Evolutionary conservation across 495 filamentous ascomycete genomes (phyloP), one percentile per base, ranked within the genome.

Genomic region (Sabuloglossum arenarium): DNA sequence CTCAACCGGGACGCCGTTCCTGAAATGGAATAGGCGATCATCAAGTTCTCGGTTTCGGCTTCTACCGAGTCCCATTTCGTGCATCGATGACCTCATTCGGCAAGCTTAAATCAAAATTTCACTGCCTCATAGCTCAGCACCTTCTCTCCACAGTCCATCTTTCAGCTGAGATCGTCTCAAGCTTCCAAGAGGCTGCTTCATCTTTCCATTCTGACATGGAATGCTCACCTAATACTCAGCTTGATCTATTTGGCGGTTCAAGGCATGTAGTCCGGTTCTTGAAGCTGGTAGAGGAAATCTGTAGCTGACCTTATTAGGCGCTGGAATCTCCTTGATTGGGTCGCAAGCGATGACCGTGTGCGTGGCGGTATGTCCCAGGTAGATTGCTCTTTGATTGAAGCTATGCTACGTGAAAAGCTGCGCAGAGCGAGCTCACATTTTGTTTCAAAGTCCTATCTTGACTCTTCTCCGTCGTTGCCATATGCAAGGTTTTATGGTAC

Each of bases 341-440:
- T 73, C 9, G 66, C 77, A 6, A 79, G 77, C 29, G 81, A 90
- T 64, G 87, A 90, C 63, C 69, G 75, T 5, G 77, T 88, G 24
- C 80, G 87, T 34, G 85, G 86, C 30, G 86, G 86, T 21, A 70
- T 69, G 53, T 85, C 67, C 3, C 65, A 65, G 59, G 68, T 69
- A 60, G 1, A 31, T 11, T n/a, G 47, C 46, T 2, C 28, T 42
- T 27, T 24, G 12, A 14, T 42, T 2, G 31, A 12, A n/a, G 28
- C 23, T 53, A n/a, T n/a, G n/a, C n/a, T n/a, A 27, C 3, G 50
- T n/a, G 19, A n/a, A 21, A 32, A n/a, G 39, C 31, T 53, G 9
- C 29, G 6, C 27, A 39, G 25, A 55, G 27, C 30, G 53, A 12
- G 23, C 25, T 52, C 12, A 23, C 28, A 0, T 39, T 54, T 29